Evolutionary conservation across 1,139 yeast genomes (phyloP).

Genomic region (Trichomonascaceae sp.): DNA sequence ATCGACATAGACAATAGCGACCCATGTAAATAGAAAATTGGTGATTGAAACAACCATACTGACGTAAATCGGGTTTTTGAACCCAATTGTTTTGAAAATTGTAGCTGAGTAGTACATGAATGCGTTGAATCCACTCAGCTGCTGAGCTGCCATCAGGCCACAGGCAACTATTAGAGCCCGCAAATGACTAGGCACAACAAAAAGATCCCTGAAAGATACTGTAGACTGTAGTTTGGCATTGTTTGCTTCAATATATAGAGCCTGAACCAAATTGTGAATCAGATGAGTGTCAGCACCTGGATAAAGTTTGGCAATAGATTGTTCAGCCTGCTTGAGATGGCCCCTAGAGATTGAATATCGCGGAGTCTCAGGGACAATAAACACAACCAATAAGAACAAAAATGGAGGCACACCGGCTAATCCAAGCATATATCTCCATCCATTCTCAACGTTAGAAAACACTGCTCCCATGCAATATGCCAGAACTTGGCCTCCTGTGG

Average conservation of each 20-base stretch:
- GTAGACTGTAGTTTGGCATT: not conserved
- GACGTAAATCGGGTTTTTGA: constrained; percentile 55
- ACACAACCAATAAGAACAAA: constrained; percentile 33
- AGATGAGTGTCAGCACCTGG: constrained; percentile 34
- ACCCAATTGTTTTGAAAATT: constrained; percentile 54
- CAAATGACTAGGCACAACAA: constrained; percentile 39
- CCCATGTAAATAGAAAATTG: constrained; percentile 58
- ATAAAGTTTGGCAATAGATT: constrained; percentile 33
- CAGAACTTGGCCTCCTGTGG: constrained; percentile 42
- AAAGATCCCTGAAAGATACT: constrained; percentile 7
- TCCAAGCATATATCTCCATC: constrained; percentile 41
- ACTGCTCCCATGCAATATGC: constrained; percentile 36
- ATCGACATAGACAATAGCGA: constrained; percentile 55
- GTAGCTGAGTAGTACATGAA: constrained; percentile 71
- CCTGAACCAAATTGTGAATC: constrained; percentile 23
- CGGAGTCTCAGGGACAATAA: constrained; percentile 55
- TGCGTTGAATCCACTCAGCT: constrained; percentile 69
- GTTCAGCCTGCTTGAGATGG: constrained; percentile 36
- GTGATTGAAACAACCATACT: constrained; percentile 62
- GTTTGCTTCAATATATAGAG: constrained; percentile 2
- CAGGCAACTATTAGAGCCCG: constrained; percentile 64
- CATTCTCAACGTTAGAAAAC: constrained; percentile 22
- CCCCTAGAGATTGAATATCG: constrained; percentile 44
- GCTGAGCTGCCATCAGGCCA: constrained; percentile 68
- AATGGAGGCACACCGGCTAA: constrained; percentile 39